These are phyloP conservation scores for Calonectria pseudoturangicola DNA, from an alignment of 2,329 filamentous ascomycete species.

Conservation along the genomic window DNA sequence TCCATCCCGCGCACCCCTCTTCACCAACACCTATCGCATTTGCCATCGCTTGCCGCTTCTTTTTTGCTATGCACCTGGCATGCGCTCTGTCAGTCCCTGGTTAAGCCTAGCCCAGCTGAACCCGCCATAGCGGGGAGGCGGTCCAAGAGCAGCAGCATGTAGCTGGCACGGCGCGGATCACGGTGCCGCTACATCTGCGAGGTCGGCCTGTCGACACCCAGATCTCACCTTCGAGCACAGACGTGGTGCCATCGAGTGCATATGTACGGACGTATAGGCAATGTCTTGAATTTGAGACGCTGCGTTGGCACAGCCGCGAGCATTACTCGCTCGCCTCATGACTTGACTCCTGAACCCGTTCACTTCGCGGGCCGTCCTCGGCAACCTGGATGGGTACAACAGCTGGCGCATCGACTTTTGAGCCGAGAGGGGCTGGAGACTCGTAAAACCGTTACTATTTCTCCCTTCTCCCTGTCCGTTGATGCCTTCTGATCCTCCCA, in stretches of 20 bases:
- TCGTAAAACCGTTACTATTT: conserved; percentile 4
- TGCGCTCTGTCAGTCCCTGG: conserved; percentile 24
- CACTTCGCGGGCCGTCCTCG: conserved; percentile 18
- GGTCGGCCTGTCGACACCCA: conserved; percentile 14
- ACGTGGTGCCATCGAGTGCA: conserved; percentile 21
- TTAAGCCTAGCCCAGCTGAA: conserved; percentile 19
- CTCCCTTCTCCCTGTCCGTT: not conserved
- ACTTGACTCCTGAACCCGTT: not conserved
- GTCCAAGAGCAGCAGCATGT: conserved; percentile 16
- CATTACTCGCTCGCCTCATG: conserved; percentile 12
- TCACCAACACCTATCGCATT: conserved; percentile 3
- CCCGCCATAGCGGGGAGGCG: conserved; percentile 22
- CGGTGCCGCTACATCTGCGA: conserved; percentile 1
- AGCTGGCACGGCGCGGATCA: conserved; percentile 15
- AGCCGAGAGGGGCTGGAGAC: conserved; percentile 6
- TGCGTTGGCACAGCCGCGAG: conserved; percentile 8
- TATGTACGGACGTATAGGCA: not conserved
- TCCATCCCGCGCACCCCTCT: conserved; percentile 29
- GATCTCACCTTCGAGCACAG: conserved; percentile 23
- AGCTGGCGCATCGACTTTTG: not conserved
- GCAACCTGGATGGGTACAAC: conserved; percentile 4
- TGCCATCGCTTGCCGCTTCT: conserved; percentile 2
- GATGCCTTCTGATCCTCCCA: conserved; percentile 2
- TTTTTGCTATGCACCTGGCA: conserved; percentile 19
- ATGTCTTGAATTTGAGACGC: conserved; percentile 8